Percentiles rank a stretch among this genome's conserved stretches.
Conservation (phyloP, 805 yeast genomes). For the Metschnikowia cubensis region DNA sequence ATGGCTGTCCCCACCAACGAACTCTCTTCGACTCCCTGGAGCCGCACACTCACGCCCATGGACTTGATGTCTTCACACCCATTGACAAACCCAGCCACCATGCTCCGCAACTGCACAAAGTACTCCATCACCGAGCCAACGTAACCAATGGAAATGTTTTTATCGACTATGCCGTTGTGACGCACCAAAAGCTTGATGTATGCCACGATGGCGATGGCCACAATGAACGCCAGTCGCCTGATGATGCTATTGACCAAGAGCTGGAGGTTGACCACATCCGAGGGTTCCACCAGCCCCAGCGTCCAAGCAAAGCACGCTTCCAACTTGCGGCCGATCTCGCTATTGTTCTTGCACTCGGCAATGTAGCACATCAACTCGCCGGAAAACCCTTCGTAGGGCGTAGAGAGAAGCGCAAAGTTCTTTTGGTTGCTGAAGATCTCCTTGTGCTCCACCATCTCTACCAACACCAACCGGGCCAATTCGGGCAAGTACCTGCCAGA, state of each 20-base stretch:
- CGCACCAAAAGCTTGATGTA: slow-evolving; percentile 27
- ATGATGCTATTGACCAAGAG: slow-evolving; percentile 35
- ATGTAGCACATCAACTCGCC: slow-evolving; percentile 42
- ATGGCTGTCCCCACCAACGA: slow-evolving; percentile 53
- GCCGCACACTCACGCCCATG: slow-evolving; percentile 31
- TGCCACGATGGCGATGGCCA: slow-evolving; percentile 41
- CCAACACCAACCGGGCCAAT: slow-evolving; percentile 41
- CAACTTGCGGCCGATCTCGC: slow-evolving; percentile 19
- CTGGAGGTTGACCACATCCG: slow-evolving; percentile 29
- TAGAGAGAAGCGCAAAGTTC: slow-evolving; percentile 13
- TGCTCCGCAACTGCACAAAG: slow-evolving; percentile 36
- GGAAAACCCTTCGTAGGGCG: slow-evolving; percentile 29
- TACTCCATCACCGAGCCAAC: slow-evolving; percentile 51
- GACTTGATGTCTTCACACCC: slow-evolving; percentile 21
- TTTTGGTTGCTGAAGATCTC: slow-evolving; percentile 26
- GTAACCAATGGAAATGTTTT: slow-evolving; percentile 38
- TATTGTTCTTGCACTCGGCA: slow-evolving; percentile 25
- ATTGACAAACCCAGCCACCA: slow-evolving; percentile 22
- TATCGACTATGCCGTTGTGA: slow-evolving; percentile 17
- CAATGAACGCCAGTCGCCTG: slow-evolving; percentile 41
- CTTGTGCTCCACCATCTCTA: slow-evolving; percentile 27
- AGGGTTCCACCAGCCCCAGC: slow-evolving; percentile 13
- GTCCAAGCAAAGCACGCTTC: slow-evolving; percentile 22
- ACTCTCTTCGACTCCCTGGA: slow-evolving; percentile 42
- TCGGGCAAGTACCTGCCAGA: slow-evolving; percentile 58